A percentile compares a stretch with the other conserved stretches of the same genome.
These are phyloP conservation scores for Leishmania braziliensis DNA, from an alignment of 208 protist genomes.

Conservation along the genomic window DNA sequence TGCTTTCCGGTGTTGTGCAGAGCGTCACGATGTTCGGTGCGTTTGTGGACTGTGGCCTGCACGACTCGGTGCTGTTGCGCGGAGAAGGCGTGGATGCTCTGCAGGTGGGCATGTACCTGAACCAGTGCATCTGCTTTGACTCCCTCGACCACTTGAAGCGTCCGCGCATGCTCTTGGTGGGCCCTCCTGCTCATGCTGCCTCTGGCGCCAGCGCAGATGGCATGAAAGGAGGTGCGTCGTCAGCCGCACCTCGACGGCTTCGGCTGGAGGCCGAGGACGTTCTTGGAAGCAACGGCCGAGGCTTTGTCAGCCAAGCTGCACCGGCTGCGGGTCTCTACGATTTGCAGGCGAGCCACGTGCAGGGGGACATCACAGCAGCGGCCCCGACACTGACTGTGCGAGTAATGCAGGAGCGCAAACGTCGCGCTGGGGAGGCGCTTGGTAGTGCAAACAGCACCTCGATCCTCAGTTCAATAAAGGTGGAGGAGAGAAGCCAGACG, in stretches of 20 bases:
- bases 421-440: conserved; percentile 12
- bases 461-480: background rate
- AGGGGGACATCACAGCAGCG: background rate
- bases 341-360: background rate
- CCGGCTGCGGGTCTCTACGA: background rate
- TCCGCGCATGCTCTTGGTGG: conserved; percentile 42
- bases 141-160: conserved; percentile 61
- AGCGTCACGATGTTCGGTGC: conserved; percentile 84
- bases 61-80: conserved; percentile 72
- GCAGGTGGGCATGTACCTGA: conserved; percentile 57
- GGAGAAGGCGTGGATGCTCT: conserved; percentile 49
- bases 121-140: conserved; percentile 41
- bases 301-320: background rate
- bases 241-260: conserved; percentile 16
- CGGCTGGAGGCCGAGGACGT: conserved; percentile 59
- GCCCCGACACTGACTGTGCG: conserved; percentile 19
- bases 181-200: background rate
- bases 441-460: background rate
- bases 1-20: conserved; percentile 63
- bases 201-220: background rate
- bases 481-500: background rate
- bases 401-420: conserved; percentile 20
- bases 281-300: conserved; percentile 14
- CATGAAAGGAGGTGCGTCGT: background rate
- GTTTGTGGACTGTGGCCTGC: conserved; percentile 86